These are phyloP conservation scores for Aspergillus caelatus DNA, from an alignment of 2,329 filamentous ascomycete species.

Conservation along the genomic window DNA sequence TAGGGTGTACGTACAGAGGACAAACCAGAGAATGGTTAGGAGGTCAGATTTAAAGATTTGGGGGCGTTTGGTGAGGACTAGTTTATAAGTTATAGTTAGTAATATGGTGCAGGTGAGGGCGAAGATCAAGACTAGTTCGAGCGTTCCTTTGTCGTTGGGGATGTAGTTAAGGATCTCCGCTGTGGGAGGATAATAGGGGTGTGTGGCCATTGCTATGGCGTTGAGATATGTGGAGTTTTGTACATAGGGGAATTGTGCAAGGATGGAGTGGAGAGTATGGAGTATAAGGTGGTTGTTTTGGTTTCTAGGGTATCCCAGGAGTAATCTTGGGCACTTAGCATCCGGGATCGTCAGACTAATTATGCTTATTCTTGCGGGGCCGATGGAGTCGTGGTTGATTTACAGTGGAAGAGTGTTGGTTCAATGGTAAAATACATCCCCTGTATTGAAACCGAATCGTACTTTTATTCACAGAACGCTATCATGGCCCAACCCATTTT, in stretches of 20 bases:
- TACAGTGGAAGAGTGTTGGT: not conserved
- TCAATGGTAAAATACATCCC: not conserved
- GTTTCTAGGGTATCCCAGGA: not conserved
- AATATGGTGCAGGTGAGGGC: not conserved
- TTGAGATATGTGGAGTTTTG: not conserved
- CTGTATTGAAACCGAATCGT: not conserved
- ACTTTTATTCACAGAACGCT: constrained; percentile 6
- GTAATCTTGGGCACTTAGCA: not conserved
- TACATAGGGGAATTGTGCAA: no score
- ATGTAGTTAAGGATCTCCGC: constrained; percentile 15
- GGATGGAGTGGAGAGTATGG: not conserved
- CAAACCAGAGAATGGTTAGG: constrained; percentile 10
- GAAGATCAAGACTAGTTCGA: constrained; percentile 14
- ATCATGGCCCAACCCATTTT: constrained; percentile 1
- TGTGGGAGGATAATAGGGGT: constrained; percentile 17
- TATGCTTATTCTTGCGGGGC: not conserved
- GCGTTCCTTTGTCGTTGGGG: constrained; percentile 12
- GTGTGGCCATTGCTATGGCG: not conserved
- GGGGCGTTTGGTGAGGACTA: constrained; percentile 5
- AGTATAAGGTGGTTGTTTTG: not conserved
- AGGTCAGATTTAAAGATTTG: constrained; percentile 10
- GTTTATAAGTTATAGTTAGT: not conserved
- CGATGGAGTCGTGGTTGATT: not conserved
- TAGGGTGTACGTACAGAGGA: constrained; percentile 9
- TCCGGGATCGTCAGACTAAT: not conserved